Percentiles rank a stretch among this genome's conserved stretches.
phyloP scores from a whole-genome alignment of 2,329 filamentous ascomycete genomes.

The Gnomoniopsis sp. region DNA sequence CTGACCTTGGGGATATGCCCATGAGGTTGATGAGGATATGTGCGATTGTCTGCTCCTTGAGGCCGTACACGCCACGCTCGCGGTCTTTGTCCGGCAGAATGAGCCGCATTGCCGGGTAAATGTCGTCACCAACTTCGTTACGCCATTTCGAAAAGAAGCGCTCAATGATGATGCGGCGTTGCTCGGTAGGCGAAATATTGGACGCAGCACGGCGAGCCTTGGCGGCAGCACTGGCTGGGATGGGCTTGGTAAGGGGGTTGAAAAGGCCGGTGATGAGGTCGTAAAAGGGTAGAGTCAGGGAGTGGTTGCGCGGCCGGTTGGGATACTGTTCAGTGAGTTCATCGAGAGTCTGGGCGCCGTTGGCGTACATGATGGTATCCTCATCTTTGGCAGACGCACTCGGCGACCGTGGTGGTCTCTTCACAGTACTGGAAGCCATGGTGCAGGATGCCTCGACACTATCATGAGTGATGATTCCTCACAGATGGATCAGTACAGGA shows the following conservation, averaged over 20 bases:
- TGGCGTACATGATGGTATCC: constrained; percentile 49
- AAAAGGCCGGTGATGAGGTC: constrained; percentile 76
- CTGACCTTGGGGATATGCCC: constrained; percentile 86
- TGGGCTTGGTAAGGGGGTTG: constrained; percentile 72
- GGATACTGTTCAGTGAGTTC: constrained; percentile 54
- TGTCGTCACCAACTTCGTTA: constrained; percentile 82
- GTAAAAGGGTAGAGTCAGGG: constrained; percentile 77
- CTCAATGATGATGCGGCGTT: constrained; percentile 76
- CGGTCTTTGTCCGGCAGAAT: constrained; percentile 92
- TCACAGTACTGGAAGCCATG: constrained; percentile 30
- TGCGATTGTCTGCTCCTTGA: constrained; percentile 89
- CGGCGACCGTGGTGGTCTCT: constrained; percentile 24
- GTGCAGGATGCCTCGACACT: neutral
- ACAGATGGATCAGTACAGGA: neutral
- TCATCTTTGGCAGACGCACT: constrained; percentile 44
- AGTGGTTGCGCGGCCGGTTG: constrained; percentile 76
- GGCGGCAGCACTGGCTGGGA: constrained; percentile 49
- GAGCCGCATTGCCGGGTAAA: constrained; percentile 87
- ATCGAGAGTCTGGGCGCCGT: constrained; percentile 33
- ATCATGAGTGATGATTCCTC: neutral
- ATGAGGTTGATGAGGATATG: constrained; percentile 89
- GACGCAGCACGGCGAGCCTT: constrained; percentile 59
- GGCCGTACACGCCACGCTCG: constrained; percentile 85
- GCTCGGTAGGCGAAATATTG: constrained; percentile 69
- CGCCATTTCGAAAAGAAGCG: constrained; percentile 86